phyloP scores from a whole-genome alignment of 2,329 filamentous ascomycete species.

The Trichoderma asperellum region DNA sequence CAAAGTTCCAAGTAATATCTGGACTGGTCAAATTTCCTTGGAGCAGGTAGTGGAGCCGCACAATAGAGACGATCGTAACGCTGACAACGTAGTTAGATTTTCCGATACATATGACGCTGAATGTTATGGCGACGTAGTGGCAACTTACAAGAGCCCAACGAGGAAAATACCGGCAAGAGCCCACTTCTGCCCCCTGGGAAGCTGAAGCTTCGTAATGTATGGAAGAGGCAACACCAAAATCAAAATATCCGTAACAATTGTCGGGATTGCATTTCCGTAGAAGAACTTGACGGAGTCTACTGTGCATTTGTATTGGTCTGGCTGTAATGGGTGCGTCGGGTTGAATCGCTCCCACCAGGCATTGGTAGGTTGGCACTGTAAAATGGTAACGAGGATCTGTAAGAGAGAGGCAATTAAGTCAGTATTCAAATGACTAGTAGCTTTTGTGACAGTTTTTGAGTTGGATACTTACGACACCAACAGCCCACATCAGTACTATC shows the following conservation, averaged over 20 bases:
- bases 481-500: conserved; percentile 32
- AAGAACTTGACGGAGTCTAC: conserved; percentile 35
- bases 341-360: conserved; percentile 34
- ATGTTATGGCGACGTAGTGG: not conserved
- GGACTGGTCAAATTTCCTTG: conserved; percentile 28
- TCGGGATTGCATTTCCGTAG: conserved; percentile 37
- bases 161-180: conserved; percentile 36
- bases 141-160: conserved; percentile 35
- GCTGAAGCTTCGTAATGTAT: conserved; percentile 36
- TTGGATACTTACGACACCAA: conserved; percentile 33
- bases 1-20: conserved; percentile 38
- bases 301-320: conserved; percentile 29
- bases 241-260: conserved; percentile 37
- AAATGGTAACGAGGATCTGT: conserved; percentile 31
- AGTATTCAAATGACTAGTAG: not conserved
- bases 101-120: not conserved
- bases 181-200: conserved; percentile 35
- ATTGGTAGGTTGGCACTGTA: conserved; percentile 32
- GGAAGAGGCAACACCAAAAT: conserved; percentile 39
- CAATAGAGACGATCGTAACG: conserved; percentile 32
- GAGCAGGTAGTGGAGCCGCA: conserved; percentile 30
- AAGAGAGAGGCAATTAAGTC: not conserved
- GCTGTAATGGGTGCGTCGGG: conserved; percentile 28
- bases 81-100: not conserved
- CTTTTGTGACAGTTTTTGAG: not conserved